A percentile compares a stretch with the other conserved stretches of the same genome.
phyloP scores from a whole-genome alignment of 306 rosid genomes.

The Pachyrhizus erosus region DNA sequence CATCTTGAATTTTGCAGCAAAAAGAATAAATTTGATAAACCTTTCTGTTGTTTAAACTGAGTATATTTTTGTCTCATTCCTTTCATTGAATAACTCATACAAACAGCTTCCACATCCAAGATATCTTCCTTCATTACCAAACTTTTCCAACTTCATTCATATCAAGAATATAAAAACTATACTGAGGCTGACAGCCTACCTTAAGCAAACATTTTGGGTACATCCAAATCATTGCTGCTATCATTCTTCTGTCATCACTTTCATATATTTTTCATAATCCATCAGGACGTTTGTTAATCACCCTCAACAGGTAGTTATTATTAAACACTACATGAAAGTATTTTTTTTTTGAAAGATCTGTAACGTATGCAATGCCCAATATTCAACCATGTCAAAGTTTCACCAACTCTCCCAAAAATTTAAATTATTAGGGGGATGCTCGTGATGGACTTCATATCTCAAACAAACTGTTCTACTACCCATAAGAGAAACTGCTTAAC shows the following conservation, averaged over 20 bases:
- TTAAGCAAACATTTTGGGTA: background rate
- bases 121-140: background rate
- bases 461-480: background rate
- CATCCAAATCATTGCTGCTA: background rate
- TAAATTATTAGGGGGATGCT: background rate
- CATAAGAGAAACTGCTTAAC: background rate
- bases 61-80: background rate
- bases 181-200: background rate
- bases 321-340: background rate
- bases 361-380: background rate
- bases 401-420: background rate
- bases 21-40: constrained; percentile 9
- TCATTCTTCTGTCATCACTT: background rate
- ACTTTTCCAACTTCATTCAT: background rate
- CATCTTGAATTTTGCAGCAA: background rate
- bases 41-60: background rate
- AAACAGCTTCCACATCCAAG: background rate
- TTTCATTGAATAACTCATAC: background rate
- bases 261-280: background rate
- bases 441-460: background rate
- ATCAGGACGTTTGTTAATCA: background rate
- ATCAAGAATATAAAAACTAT: background rate
- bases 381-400: background rate
- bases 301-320: background rate
- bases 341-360: background rate